A percentile compares a stretch with the other conserved stretches of the same genome.
phyloP scores from a whole-genome alignment of 2,329 filamentous ascomycete species.

The Westerdykella sp. region DNA sequence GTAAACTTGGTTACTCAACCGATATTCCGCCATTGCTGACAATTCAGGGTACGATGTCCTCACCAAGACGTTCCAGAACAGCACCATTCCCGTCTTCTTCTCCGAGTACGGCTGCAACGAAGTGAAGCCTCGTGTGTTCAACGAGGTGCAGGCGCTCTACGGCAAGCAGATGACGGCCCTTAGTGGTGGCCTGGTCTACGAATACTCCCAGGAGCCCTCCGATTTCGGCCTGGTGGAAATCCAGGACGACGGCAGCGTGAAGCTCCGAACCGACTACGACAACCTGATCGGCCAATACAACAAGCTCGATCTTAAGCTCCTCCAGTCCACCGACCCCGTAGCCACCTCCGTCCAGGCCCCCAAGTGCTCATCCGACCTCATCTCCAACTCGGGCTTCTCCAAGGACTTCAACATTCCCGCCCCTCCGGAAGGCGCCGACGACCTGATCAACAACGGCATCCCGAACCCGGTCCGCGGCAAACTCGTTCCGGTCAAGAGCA shows the following conservation, averaged over 20 bases:
- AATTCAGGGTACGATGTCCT: slow-evolving; percentile 55
- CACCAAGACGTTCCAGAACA: slow-evolving; percentile 58
- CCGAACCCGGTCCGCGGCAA: slow-evolving; percentile 51
- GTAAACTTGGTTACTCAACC: background rate
- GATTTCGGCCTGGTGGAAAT: slow-evolving; percentile 47
- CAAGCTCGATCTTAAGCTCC: slow-evolving; percentile 62
- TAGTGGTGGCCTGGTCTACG: slow-evolving; percentile 76
- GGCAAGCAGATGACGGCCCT: slow-evolving; percentile 64
- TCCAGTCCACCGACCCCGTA: slow-evolving; percentile 58
- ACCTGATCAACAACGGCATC: slow-evolving; percentile 73
- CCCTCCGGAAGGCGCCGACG: slow-evolving; percentile 60
- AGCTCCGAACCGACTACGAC: slow-evolving; percentile 47
- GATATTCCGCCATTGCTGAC: background rate
- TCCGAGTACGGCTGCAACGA: slow-evolving; percentile 75
- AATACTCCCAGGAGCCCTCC: slow-evolving; percentile 73
- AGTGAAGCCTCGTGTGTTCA: slow-evolving; percentile 60
- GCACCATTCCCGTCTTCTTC: slow-evolving; percentile 71
- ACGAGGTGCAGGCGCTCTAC: slow-evolving; percentile 69
- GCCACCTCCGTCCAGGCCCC: slow-evolving; percentile 53
- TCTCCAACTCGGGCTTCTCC: slow-evolving; percentile 60
- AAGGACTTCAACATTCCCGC: slow-evolving; percentile 75
- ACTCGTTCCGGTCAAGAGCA: slow-evolving; percentile 55
- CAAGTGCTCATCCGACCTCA: slow-evolving; percentile 60
- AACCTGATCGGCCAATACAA: slow-evolving; percentile 70
- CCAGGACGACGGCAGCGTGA: slow-evolving; percentile 39